Evolutionary conservation across 495 filamentous ascomycete genomes (phyloP).

Genomic region (Hypoxylon cercidicola): DNA sequence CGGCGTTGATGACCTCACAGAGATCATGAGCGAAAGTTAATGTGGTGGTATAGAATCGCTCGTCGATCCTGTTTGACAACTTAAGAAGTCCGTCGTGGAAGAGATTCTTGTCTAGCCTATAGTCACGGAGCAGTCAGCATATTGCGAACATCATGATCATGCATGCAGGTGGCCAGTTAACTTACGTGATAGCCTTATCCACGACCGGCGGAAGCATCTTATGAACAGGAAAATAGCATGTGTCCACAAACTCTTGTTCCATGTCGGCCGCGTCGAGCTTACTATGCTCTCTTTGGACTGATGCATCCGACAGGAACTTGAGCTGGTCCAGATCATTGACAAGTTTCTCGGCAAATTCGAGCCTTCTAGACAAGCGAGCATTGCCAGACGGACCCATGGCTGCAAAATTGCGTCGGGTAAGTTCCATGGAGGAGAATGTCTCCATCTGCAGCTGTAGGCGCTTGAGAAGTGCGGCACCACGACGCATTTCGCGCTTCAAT

Average conservation of each 20-base stretch:
- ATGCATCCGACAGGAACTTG: slow-evolving; percentile 70
- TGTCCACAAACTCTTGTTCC: slow-evolving; percentile 80
- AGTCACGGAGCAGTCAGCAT: slow-evolving; percentile 38
- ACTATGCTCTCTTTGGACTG: slow-evolving; percentile 75
- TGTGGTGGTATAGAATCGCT: slow-evolving; percentile 79
- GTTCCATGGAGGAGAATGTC: slow-evolving; percentile 94
- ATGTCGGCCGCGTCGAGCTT: slow-evolving; percentile 81
- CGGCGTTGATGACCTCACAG: slow-evolving; percentile 71
- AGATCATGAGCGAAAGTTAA: slow-evolving; percentile 79
- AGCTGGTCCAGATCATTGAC: slow-evolving; percentile 80
- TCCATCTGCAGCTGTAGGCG: slow-evolving; percentile 93
- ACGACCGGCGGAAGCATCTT: slow-evolving; percentile 81
- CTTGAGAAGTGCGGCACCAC: slow-evolving; percentile 91
- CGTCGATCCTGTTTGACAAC: slow-evolving; percentile 72
- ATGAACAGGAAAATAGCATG: slow-evolving; percentile 87
- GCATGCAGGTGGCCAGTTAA: slow-evolving; percentile 25
- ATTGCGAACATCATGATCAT: neutral
- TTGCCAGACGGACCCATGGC: slow-evolving; percentile 88
- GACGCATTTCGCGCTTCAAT: slow-evolving; percentile 89
- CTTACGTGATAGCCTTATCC: slow-evolving; percentile 77
- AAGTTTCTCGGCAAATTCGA: slow-evolving; percentile 85
- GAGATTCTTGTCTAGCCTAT: slow-evolving; percentile 78
- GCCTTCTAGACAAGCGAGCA: slow-evolving; percentile 78
- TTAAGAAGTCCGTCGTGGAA: slow-evolving; percentile 73
- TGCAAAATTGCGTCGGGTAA: slow-evolving; percentile 90